Evolutionary conservation across 2,329 filamentous ascomycete species (phyloP).

Genomic region (Neonectria ditissima): DNA sequence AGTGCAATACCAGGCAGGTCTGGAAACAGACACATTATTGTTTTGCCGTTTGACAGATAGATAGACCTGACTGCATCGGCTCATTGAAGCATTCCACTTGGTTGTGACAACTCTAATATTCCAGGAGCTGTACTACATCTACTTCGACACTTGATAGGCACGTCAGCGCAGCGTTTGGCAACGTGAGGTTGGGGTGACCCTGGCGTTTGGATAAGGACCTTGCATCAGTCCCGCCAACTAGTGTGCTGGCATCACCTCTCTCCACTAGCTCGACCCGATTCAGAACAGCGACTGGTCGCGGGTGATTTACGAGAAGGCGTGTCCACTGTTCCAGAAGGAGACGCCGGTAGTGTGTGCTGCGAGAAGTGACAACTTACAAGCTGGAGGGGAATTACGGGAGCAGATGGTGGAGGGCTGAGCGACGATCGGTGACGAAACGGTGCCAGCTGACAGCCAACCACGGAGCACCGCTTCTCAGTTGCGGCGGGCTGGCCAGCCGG

Average conservation of each 20-base stretch:
- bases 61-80: no score
- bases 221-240: conserved; percentile 31
- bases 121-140: conserved; percentile 1
- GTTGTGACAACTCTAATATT: conserved; percentile 1
- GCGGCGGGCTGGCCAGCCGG: conserved; percentile 26
- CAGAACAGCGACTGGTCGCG: conserved; percentile 23
- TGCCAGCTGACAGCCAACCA: conserved; percentile 23
- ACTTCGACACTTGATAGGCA: not conserved
- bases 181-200: conserved; percentile 24
- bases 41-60: not conserved
- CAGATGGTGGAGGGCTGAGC: conserved; percentile 26
- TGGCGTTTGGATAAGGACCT: conserved; percentile 23
- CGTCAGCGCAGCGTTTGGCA: conserved; percentile 16
- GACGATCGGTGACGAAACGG: conserved; percentile 31
- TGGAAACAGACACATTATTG: not conserved
- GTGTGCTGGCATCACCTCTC: conserved; percentile 30
- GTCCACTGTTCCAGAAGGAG: conserved; percentile 29
- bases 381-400: conserved; percentile 27
- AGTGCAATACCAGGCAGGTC: conserved; percentile 3
- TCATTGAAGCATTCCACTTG: not conserved
- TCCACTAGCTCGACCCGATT: conserved; percentile 24
- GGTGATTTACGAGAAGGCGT: conserved; percentile 17
- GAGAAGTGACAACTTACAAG: conserved; percentile 34
- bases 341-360: conserved; percentile 6
- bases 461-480: conserved; percentile 21